phyloP scores from a whole-genome alignment of 495 filamentous ascomycete species.

The Neurospora sp. region DNA sequence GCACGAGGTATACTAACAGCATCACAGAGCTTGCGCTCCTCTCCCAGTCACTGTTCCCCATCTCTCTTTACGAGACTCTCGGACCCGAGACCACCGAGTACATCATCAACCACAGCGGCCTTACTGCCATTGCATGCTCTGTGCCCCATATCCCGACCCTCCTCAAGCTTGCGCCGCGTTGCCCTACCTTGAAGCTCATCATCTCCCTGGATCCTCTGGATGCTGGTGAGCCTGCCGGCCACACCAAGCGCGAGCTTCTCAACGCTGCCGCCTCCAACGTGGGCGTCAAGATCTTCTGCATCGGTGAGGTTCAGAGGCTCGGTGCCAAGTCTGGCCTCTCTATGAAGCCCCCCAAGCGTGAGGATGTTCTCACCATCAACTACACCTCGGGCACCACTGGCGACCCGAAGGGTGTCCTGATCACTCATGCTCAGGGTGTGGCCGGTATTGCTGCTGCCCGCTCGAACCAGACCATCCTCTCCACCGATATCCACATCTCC shows the following conservation, averaged over 20 bases:
- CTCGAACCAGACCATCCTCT: slow-evolving; percentile 35
- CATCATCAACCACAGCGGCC: slow-evolving; percentile 81
- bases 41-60: slow-evolving; percentile 79
- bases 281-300: slow-evolving; percentile 67
- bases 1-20: neutral
- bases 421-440: slow-evolving; percentile 75
- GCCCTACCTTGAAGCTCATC: slow-evolving; percentile 80
- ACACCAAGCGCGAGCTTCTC: slow-evolving; percentile 70
- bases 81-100: slow-evolving; percentile 85
- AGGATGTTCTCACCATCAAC: slow-evolving; percentile 87
- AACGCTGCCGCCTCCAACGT: slow-evolving; percentile 59
- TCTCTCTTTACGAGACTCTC: slow-evolving; percentile 94
- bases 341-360: slow-evolving; percentile 56
- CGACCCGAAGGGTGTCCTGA: slow-evolving; percentile 82
- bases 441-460: slow-evolving; percentile 56
- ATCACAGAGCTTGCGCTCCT: slow-evolving; percentile 74
- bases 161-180: slow-evolving; percentile 67
- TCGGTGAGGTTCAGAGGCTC: slow-evolving; percentile 65
- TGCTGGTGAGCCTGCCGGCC: slow-evolving; percentile 63
- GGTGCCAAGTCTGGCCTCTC: slow-evolving; percentile 58
- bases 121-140: slow-evolving; percentile 68
- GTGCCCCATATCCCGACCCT: slow-evolving; percentile 79
- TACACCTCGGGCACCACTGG: slow-evolving; percentile 97
- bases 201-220: slow-evolving; percentile 82
- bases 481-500: slow-evolving; percentile 58